Base-by-base conservation (phyloP, 1,284 basidiomycete genomes). In the Lentinula novae-zelandiae region DNA sequence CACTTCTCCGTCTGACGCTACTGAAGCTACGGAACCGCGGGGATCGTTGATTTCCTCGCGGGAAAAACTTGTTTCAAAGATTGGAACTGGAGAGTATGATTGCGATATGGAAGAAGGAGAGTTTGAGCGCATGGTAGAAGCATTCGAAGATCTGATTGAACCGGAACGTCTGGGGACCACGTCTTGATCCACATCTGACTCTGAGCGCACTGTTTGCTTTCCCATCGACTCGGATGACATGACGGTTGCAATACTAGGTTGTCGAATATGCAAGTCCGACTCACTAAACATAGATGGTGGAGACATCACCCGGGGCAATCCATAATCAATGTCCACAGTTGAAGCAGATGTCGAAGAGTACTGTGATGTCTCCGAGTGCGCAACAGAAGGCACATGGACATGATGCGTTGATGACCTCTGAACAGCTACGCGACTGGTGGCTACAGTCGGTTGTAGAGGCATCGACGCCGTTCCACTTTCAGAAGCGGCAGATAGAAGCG, bases 1-100 rank as follows among this genome's bases (percentile, higher is more conserved):
- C 15, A 63, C 57, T 52, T 66, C 66, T 17, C 62, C 66, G 15
- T 66, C 63, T 2, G 65, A 65, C 13, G 40, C 56, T 7, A 49
- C 52, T 27, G 54, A 60, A 39, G 57, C 58, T 15, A 59, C 36
- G 9, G 57, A 58, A n/a, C 52, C 8, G 9, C 57, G 54, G 34
- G 54, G 15, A 31, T 56, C 39, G 13, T 8, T 20, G n/a, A 12
- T 54, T 13, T 31, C 53, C 22, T 27, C 53, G 27, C 44, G 44
- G 22, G 20, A 12, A 46, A 9, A 20, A 9, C 17, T 46, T 46
- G 44, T 17, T 8, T 22, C 20, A 22, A 20, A 20, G n/a, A 12
- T 7, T 6, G 42, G n/a, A 17, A 17, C 42, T n/a, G 42, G 17
- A 10, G 20, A 9, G 17, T 46, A 44, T 6, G 15, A 12, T 17